Evolutionary conservation across 1,284 basidiomycete genomes (phyloP), one percentile per base, ranked within the genome.

Genomic region (Melampsora larici-populina): DNA sequence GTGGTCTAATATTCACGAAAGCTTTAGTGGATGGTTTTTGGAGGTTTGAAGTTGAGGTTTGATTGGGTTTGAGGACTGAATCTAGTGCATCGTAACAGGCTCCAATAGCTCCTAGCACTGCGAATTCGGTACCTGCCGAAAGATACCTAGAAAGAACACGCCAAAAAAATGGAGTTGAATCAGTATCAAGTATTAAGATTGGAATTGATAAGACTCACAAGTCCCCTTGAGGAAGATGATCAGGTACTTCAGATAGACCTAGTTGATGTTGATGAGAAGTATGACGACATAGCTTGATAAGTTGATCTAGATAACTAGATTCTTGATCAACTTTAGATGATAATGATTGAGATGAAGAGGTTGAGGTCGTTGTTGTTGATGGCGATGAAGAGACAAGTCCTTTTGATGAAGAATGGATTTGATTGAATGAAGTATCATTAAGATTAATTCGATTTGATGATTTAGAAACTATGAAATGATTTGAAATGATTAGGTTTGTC

Each of bases 1-100:
- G 83, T 15, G 83, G 83, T 17, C 83, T 79, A 17, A 80, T 79
- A 9, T 83, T 80, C 2, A 84, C 83, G 74, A 84, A 83, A 5
- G 82, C 81, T 8, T 75, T 76, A 21, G 13, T 65, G 11, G 29
- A 33, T 21, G 9, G 78, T 6, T 24, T 48, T 17, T 72, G 4
- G 18, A 36, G 6, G 21, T 9, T 33, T 58, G 68, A n/a, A n/a
- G n/a, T n/a, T n/a, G n/a, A n/a, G n/a, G n/a, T n/a, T n/a, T n/a
- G n/a, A 11, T 24, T 43, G 33, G 63, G 31, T 21, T 15, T 18
- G 21, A 46, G 24, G n/a, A 78, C 48, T 21, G 51, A 70, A 78
- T 74, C 72, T 21, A 70, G 31, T 43, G 69, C 67, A n/a, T 46
- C 24, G n/a, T 66, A 66, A 49, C 63, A 66, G 31, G 72, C 48